A percentile compares a stretch with the other conserved stretches of the same genome.
These are phyloP conservation scores for Paracoccidioides lutzii DNA, from an alignment of 2,329 filamentous ascomycete genomes.

Conservation along the genomic window DNA sequence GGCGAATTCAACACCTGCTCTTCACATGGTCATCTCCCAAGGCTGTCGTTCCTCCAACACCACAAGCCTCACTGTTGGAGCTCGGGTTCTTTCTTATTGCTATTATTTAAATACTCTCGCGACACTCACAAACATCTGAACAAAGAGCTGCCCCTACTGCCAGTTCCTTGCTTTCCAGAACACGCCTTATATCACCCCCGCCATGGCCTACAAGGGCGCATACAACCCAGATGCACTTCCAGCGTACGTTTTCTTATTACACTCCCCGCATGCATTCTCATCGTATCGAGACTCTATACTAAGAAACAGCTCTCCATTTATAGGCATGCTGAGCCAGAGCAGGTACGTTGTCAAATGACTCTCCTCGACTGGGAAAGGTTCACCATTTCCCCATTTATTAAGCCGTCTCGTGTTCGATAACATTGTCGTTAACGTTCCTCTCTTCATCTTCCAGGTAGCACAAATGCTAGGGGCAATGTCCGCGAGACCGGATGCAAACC, in stretches of 20 bases:
- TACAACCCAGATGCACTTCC: conserved; percentile 93
- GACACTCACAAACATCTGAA: too few species aligned
- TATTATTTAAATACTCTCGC: background rate
- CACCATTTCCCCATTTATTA: background rate
- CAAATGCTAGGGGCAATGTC: conserved; percentile 31
- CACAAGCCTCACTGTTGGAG: background rate
- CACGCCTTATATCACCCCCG: background rate
- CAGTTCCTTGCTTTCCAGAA: background rate
- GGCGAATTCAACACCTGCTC: background rate
- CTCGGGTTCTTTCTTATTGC: background rate
- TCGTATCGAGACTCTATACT: background rate
- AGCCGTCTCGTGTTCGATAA: background rate
- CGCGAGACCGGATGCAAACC: conserved; percentile 9
- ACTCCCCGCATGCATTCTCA: conserved; percentile 6
- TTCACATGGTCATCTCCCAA: background rate
- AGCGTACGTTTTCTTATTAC: conserved; percentile 47
- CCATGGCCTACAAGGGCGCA: conserved; percentile 86
- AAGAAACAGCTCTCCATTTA: conserved; percentile 5
- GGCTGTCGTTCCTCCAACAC: background rate
- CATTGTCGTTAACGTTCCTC: background rate
- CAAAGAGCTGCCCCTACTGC: background rate
- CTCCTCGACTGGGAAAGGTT: background rate
- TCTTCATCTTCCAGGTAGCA: conserved; percentile 25
- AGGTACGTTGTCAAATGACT: conserved; percentile 33
- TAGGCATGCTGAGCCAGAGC: conserved; percentile 64